Evolutionary conservation across 2,329 filamentous ascomycete genomes (phyloP).

Genomic region (Metarhizium sp.): DNA sequence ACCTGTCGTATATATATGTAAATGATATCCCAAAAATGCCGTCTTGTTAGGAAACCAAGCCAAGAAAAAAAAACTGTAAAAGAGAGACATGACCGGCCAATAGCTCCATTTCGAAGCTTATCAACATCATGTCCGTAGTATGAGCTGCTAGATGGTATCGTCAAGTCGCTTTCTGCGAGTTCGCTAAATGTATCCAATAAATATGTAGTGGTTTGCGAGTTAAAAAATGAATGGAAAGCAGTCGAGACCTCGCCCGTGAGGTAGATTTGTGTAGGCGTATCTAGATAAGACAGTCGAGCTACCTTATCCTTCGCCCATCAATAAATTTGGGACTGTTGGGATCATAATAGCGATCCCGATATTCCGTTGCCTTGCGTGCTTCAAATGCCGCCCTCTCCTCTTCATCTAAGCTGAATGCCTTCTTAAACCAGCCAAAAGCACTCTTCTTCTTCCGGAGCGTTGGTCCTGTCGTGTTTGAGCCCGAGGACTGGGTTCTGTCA

Average conservation of each 20-base stretch:
- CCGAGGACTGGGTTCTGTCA: conserved; percentile 17
- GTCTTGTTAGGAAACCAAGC: no score
- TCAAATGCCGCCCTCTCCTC: conserved; percentile 53
- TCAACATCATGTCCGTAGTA: neutral
- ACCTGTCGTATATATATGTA: neutral
- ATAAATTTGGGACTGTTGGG: conserved; percentile 42
- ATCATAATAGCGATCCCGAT: conserved; percentile 40
- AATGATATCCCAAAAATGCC: no score
- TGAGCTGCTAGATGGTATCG: neutral
- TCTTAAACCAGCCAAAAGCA: conserved; percentile 59
- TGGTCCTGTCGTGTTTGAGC: conserved; percentile 22
- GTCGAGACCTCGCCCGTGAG: neutral
- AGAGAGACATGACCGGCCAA: no score
- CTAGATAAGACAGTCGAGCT: neutral
- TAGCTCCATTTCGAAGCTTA: neutral
- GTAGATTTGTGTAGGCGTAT: neutral
- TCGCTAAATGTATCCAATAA: neutral
- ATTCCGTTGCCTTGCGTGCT: conserved; percentile 38
- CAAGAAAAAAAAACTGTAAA: no score
- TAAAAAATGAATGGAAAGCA: neutral
- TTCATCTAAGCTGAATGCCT: conserved; percentile 56
- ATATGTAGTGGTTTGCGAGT: neutral
- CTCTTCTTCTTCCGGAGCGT: conserved; percentile 57
- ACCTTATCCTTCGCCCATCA: conserved; percentile 41
- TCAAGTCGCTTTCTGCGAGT: neutral